These are phyloP conservation scores for Beverwykella pulmonaria DNA, from an alignment of 495 filamentous ascomycete genomes.

Conservation along the genomic window DNA sequence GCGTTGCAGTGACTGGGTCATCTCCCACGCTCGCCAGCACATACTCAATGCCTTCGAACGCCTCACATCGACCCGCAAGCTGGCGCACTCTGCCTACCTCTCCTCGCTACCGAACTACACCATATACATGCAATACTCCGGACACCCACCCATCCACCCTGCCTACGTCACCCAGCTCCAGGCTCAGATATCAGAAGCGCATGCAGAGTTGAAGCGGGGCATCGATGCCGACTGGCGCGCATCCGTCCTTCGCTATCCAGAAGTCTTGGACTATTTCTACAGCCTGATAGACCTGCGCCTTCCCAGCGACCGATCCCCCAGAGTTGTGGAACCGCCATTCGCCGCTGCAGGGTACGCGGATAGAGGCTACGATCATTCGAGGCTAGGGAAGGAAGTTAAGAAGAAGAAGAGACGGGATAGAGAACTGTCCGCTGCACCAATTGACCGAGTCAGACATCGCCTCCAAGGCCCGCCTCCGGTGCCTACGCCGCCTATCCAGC, in stretches of 20 bases:
- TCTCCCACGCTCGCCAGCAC: slow-evolving; percentile 67
- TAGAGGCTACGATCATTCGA: slow-evolving; percentile 33
- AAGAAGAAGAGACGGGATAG: slow-evolving; percentile 36
- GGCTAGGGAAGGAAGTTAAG: slow-evolving; percentile 31
- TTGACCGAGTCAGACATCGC: slow-evolving; percentile 17
- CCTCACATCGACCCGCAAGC: slow-evolving; percentile 62
- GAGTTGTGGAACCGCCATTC: slow-evolving; percentile 34
- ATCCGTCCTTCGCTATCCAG: slow-evolving; percentile 69
- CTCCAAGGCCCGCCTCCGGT: slow-evolving; percentile 31
- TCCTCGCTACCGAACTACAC: slow-evolving; percentile 60
- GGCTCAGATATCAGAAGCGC: slow-evolving; percentile 57
- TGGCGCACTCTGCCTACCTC: slow-evolving; percentile 57
- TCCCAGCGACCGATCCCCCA: slow-evolving; percentile 45
- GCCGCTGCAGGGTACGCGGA: slow-evolving; percentile 33
- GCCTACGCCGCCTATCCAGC: slow-evolving; percentile 35
- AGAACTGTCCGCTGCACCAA: slow-evolving; percentile 19
- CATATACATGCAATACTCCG: slow-evolving; percentile 52
- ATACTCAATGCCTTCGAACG: slow-evolving; percentile 69
- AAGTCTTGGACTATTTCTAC: slow-evolving; percentile 75
- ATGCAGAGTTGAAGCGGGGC: slow-evolving; percentile 64
- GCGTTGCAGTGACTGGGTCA: slow-evolving; percentile 64
- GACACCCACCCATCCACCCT: slow-evolving; percentile 44
- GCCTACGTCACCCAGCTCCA: slow-evolving; percentile 36
- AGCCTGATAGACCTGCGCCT: slow-evolving; percentile 63
- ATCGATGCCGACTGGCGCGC: slow-evolving; percentile 75